Evolutionary conservation across 371 early-diverging fungal genomes (phyloP), one percentile per base, ranked within the genome.

Genomic region (Mortierella sp.): DNA sequence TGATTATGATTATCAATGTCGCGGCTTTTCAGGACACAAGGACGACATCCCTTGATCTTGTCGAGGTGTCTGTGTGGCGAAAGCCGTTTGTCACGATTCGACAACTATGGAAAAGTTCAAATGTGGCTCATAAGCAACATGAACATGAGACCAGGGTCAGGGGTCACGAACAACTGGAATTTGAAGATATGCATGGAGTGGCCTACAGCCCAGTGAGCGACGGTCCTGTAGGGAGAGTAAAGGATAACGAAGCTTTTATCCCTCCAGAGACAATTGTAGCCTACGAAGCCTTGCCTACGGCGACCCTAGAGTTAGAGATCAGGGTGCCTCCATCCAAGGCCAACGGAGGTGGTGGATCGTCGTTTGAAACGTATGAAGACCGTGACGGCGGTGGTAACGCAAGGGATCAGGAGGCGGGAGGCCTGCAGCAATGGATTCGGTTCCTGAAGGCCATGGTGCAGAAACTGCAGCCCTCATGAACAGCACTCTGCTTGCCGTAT

Each of bases 11-110:
- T 11, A 50, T 58, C 61, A 75, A 75, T 26, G 64, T 55, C n/a
- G 64, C 69, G 21, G 56, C 64, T 8, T 75, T 75, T 50, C 68
- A 64, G 43, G 69, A 75, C 31, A 67, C 67, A 1, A 24, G 58
- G 23, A 54, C 62, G 46, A 73, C 73, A 4, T 59, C 67, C 0
- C 39, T 73, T 24, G 58, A 66, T 27, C 31, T 55, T 17, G 63
- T 62, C 31, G 17, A n/a, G n/a, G 21, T 43, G 9, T n/a, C 43
- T n/a, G n/a, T 43, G 15, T 43, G 43, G 43, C 11, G 43, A 21
- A 9, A n/a, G 4, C 17, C 43, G 15, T 43, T 43, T 43, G 43
- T 21, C 15, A 6, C 21, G 15, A 15, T 43, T 7, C 6, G 21
- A 9, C 43, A 43, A n/a, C 43, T 43, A n/a, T 43, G 43, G 43